These are phyloP conservation scores for Stemphylium lycopersici DNA, from an alignment of 2,329 filamentous ascomycete species.

Conservation along the genomic window DNA sequence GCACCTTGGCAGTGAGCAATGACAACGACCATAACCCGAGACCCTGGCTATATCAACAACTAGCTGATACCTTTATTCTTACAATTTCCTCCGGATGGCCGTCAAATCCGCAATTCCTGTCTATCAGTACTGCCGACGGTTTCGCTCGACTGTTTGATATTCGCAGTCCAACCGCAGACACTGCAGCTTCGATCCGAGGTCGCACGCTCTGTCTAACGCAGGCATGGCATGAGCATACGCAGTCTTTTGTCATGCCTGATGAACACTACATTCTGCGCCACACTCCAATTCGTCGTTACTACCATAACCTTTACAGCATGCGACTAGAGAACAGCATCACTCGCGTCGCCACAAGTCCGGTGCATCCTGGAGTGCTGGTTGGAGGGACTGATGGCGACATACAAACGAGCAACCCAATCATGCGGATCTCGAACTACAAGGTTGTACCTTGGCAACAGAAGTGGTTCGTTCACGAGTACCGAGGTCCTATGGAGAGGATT, in stretches of 20 bases:
- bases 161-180: conserved; percentile 54
- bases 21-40: conserved; percentile 21
- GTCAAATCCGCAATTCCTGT: conserved; percentile 58
- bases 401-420: conserved; percentile 58
- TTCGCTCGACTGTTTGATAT: conserved; percentile 62
- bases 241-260: conserved; percentile 61
- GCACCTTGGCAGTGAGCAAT: conserved; percentile 25
- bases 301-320: conserved; percentile 50
- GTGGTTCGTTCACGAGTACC: conserved; percentile 66
- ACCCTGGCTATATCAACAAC: conserved; percentile 53
- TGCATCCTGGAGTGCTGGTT: conserved; percentile 62
- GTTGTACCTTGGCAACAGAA: conserved; percentile 59
- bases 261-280: conserved; percentile 60
- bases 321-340: conserved; percentile 48
- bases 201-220: conserved; percentile 58
- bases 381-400: conserved; percentile 61
- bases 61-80: conserved; percentile 57
- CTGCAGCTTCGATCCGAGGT: conserved; percentile 54
- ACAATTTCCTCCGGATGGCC: conserved; percentile 59
- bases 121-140: conserved; percentile 61
- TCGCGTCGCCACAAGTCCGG: conserved; percentile 55
- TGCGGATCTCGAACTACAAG: conserved; percentile 58
- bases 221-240: conserved; percentile 62
- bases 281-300: conserved; percentile 60
- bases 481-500: conserved; percentile 29